phyloP scores from a whole-genome alignment of 164 flowering plant species.

The Santalum album region DNA sequence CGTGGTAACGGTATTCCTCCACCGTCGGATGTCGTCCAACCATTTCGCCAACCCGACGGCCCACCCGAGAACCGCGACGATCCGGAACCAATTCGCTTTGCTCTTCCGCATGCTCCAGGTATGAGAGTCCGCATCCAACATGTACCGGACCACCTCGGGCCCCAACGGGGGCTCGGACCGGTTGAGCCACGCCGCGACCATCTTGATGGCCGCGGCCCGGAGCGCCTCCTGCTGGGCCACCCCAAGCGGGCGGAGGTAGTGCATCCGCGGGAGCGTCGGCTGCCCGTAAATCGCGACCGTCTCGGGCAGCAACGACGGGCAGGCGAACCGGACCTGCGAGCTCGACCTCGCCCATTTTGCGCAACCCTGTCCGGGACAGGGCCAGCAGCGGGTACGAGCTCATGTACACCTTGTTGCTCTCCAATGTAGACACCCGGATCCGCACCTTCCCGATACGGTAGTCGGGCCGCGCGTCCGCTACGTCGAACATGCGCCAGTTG shows the following conservation, averaged over 20 bases:
- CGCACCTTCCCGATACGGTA: conserved; percentile 71
- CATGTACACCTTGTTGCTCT: conserved; percentile 78
- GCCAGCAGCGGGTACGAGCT: conserved; percentile 76
- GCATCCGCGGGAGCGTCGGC: conserved; percentile 85
- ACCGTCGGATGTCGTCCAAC: conserved; percentile 65
- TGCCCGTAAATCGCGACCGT: conserved; percentile 67
- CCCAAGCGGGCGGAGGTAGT: conserved; percentile 83
- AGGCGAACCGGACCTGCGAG: conserved; percentile 73
- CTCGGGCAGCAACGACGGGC: conserved; percentile 69
- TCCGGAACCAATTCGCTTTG: conserved; percentile 90
- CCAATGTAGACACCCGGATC: conserved; percentile 79
- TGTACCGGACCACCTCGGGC: conserved; percentile 79
- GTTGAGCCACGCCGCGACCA: conserved; percentile 76
- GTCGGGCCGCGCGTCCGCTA: conserved; percentile 32
- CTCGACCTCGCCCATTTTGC: conserved; percentile 97
- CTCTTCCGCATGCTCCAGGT: conserved; percentile 91
- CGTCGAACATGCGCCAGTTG: conserved; percentile 73
- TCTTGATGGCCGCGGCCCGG: conserved; percentile 60
- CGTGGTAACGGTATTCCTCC: conserved; percentile 79
- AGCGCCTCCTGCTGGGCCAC: conserved; percentile 87
- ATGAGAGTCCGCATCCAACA: conserved; percentile 89
- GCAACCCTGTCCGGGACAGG: conserved; percentile 49
- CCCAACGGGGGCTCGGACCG: conserved; percentile 89
- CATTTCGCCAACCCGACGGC: conserved; percentile 66
- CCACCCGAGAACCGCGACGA: conserved; percentile 77